Percentiles rank a stretch among this genome's conserved stretches.
These are phyloP conservation scores for Ogataea pignaliae DNA, from an alignment of 805 yeast genomes.

Conservation along the genomic window DNA sequence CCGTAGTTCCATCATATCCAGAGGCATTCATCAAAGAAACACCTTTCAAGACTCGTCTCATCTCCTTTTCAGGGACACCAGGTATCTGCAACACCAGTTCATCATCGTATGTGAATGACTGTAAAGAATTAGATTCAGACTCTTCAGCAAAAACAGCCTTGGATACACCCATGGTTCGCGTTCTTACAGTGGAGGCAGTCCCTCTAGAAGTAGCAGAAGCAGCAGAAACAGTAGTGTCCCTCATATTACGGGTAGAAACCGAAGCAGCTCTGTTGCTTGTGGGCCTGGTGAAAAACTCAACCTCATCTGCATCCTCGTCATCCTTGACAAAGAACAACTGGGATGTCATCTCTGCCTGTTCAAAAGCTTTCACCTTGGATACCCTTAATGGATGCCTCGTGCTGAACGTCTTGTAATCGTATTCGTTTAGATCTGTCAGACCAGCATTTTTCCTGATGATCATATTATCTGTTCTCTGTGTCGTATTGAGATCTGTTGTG, in stretches of 20 bases:
- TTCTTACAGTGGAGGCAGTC: too few relatives aligned
- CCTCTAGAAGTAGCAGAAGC: too few relatives aligned
- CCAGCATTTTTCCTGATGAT: constrained; percentile 18
- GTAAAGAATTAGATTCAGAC: too few relatives aligned
- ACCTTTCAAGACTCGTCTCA: constrained; percentile 6
- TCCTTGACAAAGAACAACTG: constrained; percentile 26
- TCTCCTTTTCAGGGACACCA: constrained; percentile 17
- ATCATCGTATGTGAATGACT: not conserved
- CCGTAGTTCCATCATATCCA: not conserved
- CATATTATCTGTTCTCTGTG: constrained; percentile 20
- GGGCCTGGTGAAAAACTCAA: constrained; percentile 5
- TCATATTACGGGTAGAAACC: too few relatives aligned
- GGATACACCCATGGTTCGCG: too few relatives aligned
- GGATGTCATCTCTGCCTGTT: constrained; percentile 33
- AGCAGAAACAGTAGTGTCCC: too few relatives aligned
- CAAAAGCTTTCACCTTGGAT: constrained; percentile 33
- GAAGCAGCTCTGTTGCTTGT: not conserved
- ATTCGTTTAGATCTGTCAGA: constrained; percentile 26
- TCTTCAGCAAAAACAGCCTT: too few relatives aligned
- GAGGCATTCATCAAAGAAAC: not conserved
- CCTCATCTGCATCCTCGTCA: constrained; percentile 13
- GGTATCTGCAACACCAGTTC: constrained; percentile 21
- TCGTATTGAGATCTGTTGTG: constrained; percentile 15
- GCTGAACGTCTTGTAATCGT: constrained; percentile 33
- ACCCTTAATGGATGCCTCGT: constrained; percentile 29